These are phyloP conservation scores for Chenopodium suecicum DNA, from an alignment of 148 eudicot genomes.

Conservation along the genomic window DNA sequence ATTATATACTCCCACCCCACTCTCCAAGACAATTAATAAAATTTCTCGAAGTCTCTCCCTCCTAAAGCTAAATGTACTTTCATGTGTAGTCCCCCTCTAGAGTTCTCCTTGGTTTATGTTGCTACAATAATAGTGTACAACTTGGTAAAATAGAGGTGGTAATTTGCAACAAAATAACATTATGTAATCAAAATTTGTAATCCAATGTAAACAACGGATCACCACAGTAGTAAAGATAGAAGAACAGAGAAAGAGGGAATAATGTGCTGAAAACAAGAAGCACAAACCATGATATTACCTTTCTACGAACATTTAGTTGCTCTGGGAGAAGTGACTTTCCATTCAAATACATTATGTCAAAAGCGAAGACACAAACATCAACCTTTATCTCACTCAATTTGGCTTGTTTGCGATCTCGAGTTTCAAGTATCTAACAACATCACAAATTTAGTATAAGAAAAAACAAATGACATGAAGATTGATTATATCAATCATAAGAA, in stretches of 20 bases:
- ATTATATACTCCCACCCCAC: too few species aligned
- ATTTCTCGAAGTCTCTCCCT: too few species aligned
- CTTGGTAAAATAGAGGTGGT: too few species aligned
- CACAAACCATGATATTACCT: constrained; percentile 44
- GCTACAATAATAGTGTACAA: too few species aligned
- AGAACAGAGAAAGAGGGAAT: not conserved
- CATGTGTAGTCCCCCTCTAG: too few species aligned
- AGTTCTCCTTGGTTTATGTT: too few species aligned
- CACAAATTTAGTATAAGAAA: not conserved
- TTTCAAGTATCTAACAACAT: constrained; percentile 60
- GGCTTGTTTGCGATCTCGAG: constrained; percentile 96
- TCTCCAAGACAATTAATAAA: too few species aligned
- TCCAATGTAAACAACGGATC: not conserved
- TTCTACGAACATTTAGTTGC: constrained; percentile 77
- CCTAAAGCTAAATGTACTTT: too few species aligned
- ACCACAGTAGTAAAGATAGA: not conserved
- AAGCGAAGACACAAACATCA: constrained; percentile 83
- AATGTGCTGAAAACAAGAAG: not conserved
- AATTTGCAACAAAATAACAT: not conserved
- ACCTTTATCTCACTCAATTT: constrained; percentile 78
- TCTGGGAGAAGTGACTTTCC: constrained; percentile 86
- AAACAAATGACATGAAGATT: not conserved
- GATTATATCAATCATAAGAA: constrained; percentile 1
- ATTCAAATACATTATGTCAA: constrained; percentile 80
- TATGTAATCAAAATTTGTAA: not conserved